These are phyloP conservation scores for Stellera chamaejasme DNA, from an alignment of 345 rosid genomes.

Conservation along the genomic window DNA sequence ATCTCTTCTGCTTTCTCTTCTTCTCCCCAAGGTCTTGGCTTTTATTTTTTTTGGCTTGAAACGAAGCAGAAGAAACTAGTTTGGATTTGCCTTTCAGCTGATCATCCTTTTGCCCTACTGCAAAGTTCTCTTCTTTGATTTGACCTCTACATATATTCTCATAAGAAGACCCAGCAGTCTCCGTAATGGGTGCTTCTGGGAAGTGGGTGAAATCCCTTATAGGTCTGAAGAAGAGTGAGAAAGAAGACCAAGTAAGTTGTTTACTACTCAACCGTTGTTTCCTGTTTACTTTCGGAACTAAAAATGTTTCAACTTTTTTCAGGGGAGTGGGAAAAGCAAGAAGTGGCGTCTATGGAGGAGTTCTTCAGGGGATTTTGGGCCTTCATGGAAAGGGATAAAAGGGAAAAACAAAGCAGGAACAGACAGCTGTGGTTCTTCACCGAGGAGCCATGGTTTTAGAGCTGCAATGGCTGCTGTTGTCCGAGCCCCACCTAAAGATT, in stretches of 20 bases:
- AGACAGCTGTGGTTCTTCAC: conserved; percentile 36
- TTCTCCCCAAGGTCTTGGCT: conserved; percentile 3
- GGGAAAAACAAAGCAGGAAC: conserved; percentile 43
- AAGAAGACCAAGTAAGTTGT: conserved; percentile 46
- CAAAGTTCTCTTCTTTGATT: neutral
- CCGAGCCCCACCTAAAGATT: conserved; percentile 84
- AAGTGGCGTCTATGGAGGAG: conserved; percentile 90
- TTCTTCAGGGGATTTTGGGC: conserved; percentile 48
- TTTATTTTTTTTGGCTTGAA: neutral
- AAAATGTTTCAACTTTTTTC: neutral
- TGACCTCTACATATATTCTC: neutral
- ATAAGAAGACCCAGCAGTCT: neutral
- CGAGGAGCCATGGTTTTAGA: conserved; percentile 38
- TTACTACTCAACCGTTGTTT: neutral
- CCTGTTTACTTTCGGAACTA: neutral
- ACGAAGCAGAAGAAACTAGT: neutral
- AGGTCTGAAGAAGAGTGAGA: conserved; percentile 60
- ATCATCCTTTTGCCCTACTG: neutral
- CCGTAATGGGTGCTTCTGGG: conserved; percentile 84
- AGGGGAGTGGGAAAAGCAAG: conserved; percentile 41
- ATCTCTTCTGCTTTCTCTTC: conserved; percentile 8
- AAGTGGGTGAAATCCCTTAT: conserved; percentile 86
- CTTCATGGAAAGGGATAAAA: conserved; percentile 55
- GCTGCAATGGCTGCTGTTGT: conserved; percentile 76
- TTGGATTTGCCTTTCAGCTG: neutral